These are phyloP conservation scores for Populus pruinosa DNA, from an alignment of 345 rosid genomes.

Conservation along the genomic window DNA sequence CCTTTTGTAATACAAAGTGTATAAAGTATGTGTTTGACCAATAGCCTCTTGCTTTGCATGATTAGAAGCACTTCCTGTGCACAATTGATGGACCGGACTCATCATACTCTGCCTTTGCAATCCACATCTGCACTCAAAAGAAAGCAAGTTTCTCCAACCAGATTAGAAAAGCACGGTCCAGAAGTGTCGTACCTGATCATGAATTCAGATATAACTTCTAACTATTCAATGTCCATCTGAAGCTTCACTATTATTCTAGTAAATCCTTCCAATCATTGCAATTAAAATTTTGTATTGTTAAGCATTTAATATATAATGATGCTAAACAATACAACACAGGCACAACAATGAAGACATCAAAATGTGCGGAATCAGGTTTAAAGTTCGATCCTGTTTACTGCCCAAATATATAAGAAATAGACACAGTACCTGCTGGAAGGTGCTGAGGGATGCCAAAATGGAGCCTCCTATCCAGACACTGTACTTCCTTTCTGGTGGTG, in stretches of 20 bases:
- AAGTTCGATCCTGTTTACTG: background rate
- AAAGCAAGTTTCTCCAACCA: conserved; percentile 7
- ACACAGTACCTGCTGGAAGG: conserved; percentile 58
- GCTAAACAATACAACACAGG: background rate
- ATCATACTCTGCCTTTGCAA: conserved; percentile 62
- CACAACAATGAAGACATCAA: background rate
- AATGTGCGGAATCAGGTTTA: background rate
- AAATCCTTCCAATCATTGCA: background rate
- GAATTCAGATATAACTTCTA: background rate
- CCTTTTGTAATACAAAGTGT: conserved; percentile 9
- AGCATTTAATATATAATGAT: background rate
- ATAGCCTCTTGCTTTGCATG: conserved; percentile 10
- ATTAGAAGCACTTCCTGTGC: conserved; percentile 69
- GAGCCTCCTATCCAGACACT: conserved; percentile 67
- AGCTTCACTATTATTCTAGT: background rate
- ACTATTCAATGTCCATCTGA: background rate
- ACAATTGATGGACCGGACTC: conserved; percentile 67
- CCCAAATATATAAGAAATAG: background rate
- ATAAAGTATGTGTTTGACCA: conserved; percentile 25
- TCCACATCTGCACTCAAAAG: conserved; percentile 60
- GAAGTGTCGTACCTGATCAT: background rate
- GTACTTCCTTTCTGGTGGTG: conserved; percentile 61
- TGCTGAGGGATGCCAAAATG: conserved; percentile 54
- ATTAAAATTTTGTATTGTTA: background rate
- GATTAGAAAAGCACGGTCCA: background rate